These are phyloP conservation scores for Orbilia javanica DNA, from an alignment of 2,329 filamentous ascomycete species.

Conservation along the genomic window DNA sequence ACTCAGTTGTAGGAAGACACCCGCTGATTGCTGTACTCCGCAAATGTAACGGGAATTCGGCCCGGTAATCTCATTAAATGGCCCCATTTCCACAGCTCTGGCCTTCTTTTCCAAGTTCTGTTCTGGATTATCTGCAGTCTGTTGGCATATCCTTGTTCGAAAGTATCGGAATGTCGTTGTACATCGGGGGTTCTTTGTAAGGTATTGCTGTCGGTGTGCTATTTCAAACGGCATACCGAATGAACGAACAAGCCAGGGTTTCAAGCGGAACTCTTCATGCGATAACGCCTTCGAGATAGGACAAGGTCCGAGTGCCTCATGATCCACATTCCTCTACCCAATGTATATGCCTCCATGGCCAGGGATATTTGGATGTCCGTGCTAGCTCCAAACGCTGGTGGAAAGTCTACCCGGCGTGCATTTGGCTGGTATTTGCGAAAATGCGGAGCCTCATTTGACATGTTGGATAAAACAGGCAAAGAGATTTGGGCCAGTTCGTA, in stretches of 20 bases:
- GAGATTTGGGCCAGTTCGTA: not conserved
- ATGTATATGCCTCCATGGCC: not conserved
- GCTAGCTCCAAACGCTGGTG: not conserved
- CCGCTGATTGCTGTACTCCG: not conserved
- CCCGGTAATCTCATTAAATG: not conserved
- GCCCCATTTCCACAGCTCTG: not conserved
- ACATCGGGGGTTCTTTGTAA: conserved; percentile 1
- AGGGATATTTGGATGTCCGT: not conserved
- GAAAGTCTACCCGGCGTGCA: not conserved
- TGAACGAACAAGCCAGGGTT: not conserved
- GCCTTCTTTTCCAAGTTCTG: not conserved
- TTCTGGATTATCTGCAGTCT: not conserved
- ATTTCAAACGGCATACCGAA: not conserved
- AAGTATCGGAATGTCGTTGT: conserved; percentile 10
- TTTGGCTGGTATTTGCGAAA: not conserved
- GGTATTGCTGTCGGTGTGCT: not conserved
- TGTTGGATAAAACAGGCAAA: conserved; percentile 14
- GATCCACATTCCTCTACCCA: not conserved
- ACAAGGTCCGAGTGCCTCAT: not conserved
- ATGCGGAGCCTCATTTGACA: conserved; percentile 6
- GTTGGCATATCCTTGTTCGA: conserved; percentile 1
- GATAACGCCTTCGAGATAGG: conserved; percentile 9
- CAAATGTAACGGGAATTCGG: conserved; percentile 6
- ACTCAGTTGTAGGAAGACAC: not conserved
- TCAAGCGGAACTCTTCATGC: conserved; percentile 1